These are phyloP conservation scores for Neopestalotiopsis sp. DNA, from an alignment of 2,329 filamentous ascomycete species.

Conservation along the genomic window DNA sequence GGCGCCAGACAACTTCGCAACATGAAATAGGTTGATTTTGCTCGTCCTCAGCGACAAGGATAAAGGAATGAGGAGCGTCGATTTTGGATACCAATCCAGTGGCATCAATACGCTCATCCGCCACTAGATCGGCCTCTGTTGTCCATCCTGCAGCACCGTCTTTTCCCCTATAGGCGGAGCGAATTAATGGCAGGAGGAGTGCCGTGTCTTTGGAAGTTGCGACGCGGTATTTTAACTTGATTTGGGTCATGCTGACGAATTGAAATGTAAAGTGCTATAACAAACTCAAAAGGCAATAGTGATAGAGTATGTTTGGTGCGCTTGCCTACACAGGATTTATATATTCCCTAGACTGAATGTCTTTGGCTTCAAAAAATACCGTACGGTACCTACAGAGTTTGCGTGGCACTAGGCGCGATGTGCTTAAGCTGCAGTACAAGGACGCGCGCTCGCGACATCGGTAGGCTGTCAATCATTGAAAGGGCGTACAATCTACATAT, in stretches of 20 bases:
- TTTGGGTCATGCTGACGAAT: background rate
- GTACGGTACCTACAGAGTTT: background rate
- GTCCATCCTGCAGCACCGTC: slow-evolving; percentile 49
- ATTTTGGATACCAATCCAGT: slow-evolving; percentile 45
- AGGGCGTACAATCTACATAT: too few species aligned
- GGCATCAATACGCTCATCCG: slow-evolving; percentile 47
- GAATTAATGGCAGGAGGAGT: slow-evolving; percentile 42
- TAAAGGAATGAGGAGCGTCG: slow-evolving; percentile 37
- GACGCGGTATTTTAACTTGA: background rate
- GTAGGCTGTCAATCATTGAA: too few species aligned
- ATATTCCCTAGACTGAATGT: background rate
- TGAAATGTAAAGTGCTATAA: background rate
- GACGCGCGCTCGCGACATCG: too few species aligned
- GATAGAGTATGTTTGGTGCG: background rate
- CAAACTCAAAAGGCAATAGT: background rate
- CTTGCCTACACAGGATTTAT: background rate
- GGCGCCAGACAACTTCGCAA: slow-evolving; percentile 45
- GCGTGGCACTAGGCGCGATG: too few species aligned
- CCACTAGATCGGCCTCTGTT: slow-evolving; percentile 49
- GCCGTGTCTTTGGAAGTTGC: slow-evolving; percentile 1
- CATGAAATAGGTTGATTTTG: slow-evolving; percentile 39
- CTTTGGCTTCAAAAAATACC: background rate
- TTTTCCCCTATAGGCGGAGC: slow-evolving; percentile 50
- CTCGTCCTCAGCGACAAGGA: slow-evolving; percentile 41
- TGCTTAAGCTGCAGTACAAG: too few species aligned